Evolutionary conservation across 192 early-diverging fungal genomes (phyloP), one percentile per base, ranked within the genome.

Genomic region (Coemansia sp.): DNA sequence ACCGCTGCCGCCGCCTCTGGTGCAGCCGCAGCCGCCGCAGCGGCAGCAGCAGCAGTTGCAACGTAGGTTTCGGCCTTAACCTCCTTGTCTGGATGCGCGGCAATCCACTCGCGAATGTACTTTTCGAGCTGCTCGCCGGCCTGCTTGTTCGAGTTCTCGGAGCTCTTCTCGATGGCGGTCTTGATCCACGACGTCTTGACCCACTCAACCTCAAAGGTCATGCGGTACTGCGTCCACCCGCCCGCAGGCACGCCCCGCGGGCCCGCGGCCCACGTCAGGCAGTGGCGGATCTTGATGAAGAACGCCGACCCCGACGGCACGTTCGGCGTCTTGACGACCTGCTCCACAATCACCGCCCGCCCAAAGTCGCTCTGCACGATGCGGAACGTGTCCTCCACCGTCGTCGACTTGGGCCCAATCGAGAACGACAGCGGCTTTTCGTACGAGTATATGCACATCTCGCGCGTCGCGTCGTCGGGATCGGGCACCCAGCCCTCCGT

Each of bases 171-270:
- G 14, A 83, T 72, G 2, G 73, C 62, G 11, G 56, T 66, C 44
- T 77, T 77, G 52, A 83, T 64, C 81, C 81, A 83, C 31, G 77
- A 77, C 24, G 58, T 71, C 56, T 77, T 77, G 16, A 58, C 55
- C 81, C 81, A 83, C 58, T 77, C 77, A 6, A 83, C 45, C 47
- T 83, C 70, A 48, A 81, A 76, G 27, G 81, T 68, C 57, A 75
- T 73, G 9, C 49, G 43, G 55, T 77, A 69, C 24, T 65, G 73
- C 56, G 67, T 49, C 63, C 77, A 80, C 6, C 77, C 77, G 29
- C 77, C 77, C 2, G 61, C 57, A 11, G 72, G 77, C 52, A 67
- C 45, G 47, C 54, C 56, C 14, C 60, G 43, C 4, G 73, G 68
- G 5, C 73, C 73, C 1, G 56, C 48, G 0, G 81, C 56, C 71